A percentile compares a stretch with the other conserved stretches of the same genome.
phyloP scores from a whole-genome alignment of 2,329 filamentous ascomycete species.

The Verticillium zaregamsianum region DNA sequence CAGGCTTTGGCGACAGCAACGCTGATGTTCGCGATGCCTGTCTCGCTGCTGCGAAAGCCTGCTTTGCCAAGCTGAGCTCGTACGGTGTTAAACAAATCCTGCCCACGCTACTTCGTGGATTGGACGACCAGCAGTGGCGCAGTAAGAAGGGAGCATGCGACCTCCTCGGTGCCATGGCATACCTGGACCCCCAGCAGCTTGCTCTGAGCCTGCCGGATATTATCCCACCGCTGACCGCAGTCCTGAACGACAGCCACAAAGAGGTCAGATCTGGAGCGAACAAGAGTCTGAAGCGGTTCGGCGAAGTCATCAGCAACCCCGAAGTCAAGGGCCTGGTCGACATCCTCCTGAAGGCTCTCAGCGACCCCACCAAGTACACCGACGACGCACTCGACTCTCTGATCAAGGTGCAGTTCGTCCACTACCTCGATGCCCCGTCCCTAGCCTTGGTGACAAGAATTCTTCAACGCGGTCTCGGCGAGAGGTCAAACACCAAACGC shows the following conservation, averaged over 20 bases:
- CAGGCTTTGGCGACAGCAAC: constrained; percentile 83
- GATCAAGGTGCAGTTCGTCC: constrained; percentile 97
- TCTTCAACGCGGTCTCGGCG: constrained; percentile 83
- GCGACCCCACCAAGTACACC: constrained; percentile 95
- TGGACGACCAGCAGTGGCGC: constrained; percentile 95
- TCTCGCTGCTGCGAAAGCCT: constrained; percentile 88
- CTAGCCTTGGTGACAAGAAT: constrained; percentile 93
- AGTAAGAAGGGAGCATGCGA: constrained; percentile 98
- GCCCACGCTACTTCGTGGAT: constrained; percentile 82
- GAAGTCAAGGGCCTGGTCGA: constrained; percentile 92
- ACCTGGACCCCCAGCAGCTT: constrained; percentile 92
- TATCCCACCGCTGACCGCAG: constrained; percentile 89
- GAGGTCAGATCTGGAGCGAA: constrained; percentile 91
- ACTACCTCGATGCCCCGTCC: constrained; percentile 97
- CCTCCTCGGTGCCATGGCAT: constrained; percentile 95
- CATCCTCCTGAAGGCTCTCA: constrained; percentile 91
- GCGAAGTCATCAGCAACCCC: constrained; percentile 96
- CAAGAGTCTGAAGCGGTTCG: constrained; percentile 93
- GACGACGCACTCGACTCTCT: constrained; percentile 89
- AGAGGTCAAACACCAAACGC: constrained; percentile 90
- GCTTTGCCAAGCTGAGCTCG: constrained; percentile 88
- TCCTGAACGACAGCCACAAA: constrained; percentile 97
- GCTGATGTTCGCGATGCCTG: constrained; percentile 90
- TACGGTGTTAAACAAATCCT: constrained; percentile 94
- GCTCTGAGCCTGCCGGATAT: constrained; percentile 91